These are phyloP conservation scores for Phytophthora fragariaefolia DNA, from an alignment of 352 stramenopile species.

Conservation along the genomic window DNA sequence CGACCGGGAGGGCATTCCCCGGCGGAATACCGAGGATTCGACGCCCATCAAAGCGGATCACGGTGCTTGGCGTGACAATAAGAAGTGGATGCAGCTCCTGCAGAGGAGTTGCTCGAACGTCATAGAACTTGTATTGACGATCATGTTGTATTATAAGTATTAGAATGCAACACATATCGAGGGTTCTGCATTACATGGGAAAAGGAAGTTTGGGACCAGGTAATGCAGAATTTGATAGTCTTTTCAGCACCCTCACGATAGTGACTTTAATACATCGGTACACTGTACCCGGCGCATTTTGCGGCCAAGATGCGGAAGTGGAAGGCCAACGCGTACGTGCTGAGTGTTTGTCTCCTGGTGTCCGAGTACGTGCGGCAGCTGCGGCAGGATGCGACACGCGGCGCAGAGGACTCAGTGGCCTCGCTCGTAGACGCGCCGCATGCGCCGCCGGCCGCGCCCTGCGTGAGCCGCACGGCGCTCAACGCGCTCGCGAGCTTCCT, in stretches of 20 bases:
- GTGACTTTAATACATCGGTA: not conserved
- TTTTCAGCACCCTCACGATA: not conserved
- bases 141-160: too few relatives aligned
- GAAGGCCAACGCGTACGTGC: conserved; percentile 54
- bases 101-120: too few relatives aligned
- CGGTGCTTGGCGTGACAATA: too few relatives aligned
- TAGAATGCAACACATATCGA: too few relatives aligned
- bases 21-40: too few relatives aligned
- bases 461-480: conserved; percentile 44
- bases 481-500: conserved; percentile 63
- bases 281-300: not conserved
- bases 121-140: too few relatives aligned
- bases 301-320: conserved; percentile 38
- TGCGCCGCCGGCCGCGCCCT: not conserved
- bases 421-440: conserved; percentile 25
- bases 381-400: conserved; percentile 38
- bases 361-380: conserved; percentile 59
- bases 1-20: too few relatives aligned
- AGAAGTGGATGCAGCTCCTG: too few relatives aligned
- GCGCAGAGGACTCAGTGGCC: conserved; percentile 32
- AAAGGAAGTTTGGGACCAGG: too few relatives aligned
- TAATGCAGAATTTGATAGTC: too few relatives aligned
- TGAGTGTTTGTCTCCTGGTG: conserved; percentile 55
- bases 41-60: too few relatives aligned
- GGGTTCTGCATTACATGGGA: too few relatives aligned